Percentiles rank a stretch among this genome's conserved stretches.
phyloP scores from a whole-genome alignment of 2,329 filamentous ascomycete species.

The Penicillium rolfsii region DNA sequence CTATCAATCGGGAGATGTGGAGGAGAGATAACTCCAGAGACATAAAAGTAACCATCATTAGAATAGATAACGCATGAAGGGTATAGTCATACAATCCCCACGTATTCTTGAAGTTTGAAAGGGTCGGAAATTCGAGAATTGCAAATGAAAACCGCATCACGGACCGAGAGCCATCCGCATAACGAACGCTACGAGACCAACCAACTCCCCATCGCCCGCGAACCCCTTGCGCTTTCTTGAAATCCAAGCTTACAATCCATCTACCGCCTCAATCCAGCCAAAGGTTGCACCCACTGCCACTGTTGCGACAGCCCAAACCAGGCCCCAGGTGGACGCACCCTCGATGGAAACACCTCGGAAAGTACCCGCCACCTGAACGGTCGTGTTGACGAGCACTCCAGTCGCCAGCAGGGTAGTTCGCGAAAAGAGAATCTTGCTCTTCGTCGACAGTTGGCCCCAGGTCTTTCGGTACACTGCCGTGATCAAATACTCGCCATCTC shows the following conservation, averaged over 20 bases:
- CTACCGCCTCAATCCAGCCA: constrained; percentile 47
- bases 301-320: constrained; percentile 68
- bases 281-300: constrained; percentile 37
- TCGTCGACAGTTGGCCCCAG: constrained; percentile 65
- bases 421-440: constrained; percentile 65
- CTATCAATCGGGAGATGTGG: not conserved
- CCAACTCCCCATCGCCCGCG: not conserved
- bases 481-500: constrained; percentile 69
- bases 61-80: not conserved
- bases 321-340: constrained; percentile 74
- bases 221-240: not conserved
- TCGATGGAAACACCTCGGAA: constrained; percentile 69
- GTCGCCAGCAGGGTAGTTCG: constrained; percentile 60
- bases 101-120: not conserved
- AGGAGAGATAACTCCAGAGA: not conserved
- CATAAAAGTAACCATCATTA: not conserved
- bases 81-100: not conserved
- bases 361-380: constrained; percentile 67
- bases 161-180: constrained; percentile 3
- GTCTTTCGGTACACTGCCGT: constrained; percentile 63
- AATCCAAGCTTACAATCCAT: constrained; percentile 36
- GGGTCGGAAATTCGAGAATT: not conserved
- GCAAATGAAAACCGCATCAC: not conserved
- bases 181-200: constrained; percentile 1
- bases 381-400: constrained; percentile 57